These are phyloP conservation scores for Fusarium sp. DNA, from an alignment of 2,329 filamentous ascomycete genomes.

Conservation along the genomic window DNA sequence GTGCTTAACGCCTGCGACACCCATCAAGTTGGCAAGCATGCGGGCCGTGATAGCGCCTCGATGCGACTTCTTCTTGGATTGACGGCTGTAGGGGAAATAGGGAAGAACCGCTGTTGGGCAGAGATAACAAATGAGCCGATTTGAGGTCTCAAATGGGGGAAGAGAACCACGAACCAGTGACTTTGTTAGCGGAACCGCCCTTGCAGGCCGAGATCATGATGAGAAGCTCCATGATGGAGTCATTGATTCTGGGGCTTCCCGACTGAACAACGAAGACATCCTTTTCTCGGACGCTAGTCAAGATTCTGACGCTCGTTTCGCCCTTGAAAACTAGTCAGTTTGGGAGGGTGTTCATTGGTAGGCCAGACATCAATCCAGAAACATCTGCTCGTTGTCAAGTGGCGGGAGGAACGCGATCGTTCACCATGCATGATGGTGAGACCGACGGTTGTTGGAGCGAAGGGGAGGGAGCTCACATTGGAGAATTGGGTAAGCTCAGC, in stretches of 20 bases:
- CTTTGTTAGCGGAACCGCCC: conserved; percentile 95
- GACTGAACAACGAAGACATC: conserved; percentile 99
- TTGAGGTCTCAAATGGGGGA: conserved; percentile 23
- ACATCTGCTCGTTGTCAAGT: not conserved
- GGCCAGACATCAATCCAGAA: conserved; percentile 11
- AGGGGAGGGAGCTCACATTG: conserved; percentile 70
- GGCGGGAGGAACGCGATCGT: conserved; percentile 25
- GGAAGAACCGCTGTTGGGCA: conserved; percentile 80
- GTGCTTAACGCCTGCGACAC: conserved; percentile 95
- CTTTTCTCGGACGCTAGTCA: conserved; percentile 90
- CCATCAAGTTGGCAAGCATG: conserved; percentile 95
- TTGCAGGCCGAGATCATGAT: conserved; percentile 99
- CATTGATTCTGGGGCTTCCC: conserved; percentile 95
- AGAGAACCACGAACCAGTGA: conserved; percentile 80
- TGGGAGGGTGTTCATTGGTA: conserved; percentile 20
- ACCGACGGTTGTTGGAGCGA: conserved; percentile 30
- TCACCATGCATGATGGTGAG: not conserved
- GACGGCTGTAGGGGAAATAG: conserved; percentile 99
- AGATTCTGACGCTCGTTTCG: conserved; percentile 79
- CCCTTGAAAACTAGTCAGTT: conserved; percentile 62
- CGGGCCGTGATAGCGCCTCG: conserved; percentile 95
- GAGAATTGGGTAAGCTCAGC: conserved; percentile 80
- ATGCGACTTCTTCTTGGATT: conserved; percentile 99
- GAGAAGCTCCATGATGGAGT: conserved; percentile 98
- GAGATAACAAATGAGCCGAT: conserved; percentile 38